phyloP scores from a whole-genome alignment of 306 rosid species.

The Sechiopsis laciniata region DNA sequence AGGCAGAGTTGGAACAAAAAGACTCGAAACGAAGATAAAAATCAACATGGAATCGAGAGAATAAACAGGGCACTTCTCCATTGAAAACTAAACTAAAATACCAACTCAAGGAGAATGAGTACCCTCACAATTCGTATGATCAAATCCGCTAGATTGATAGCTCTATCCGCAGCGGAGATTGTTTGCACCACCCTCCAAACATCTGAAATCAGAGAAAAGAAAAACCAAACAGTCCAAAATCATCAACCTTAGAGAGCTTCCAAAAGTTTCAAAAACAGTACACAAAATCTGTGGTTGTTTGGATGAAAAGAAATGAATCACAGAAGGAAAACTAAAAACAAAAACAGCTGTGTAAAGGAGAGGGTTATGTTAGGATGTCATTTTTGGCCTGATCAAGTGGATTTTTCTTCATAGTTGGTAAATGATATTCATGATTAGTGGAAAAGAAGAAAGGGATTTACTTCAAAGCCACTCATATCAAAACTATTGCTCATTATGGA shows the following conservation, averaged over 20 bases:
- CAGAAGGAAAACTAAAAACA: constrained; percentile 6
- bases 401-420: constrained; percentile 11
- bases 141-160: constrained; percentile 8
- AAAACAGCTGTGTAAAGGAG: constrained; percentile 7
- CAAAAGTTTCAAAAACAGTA: background rate
- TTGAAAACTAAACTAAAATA: constrained; percentile 5
- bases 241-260: constrained; percentile 12
- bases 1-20: constrained; percentile 40
- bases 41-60: constrained; percentile 24
- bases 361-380: constrained; percentile 12
- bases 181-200: constrained; percentile 15
- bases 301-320: constrained; percentile 12
- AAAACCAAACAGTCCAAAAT: background rate
- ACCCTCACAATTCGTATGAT: background rate
- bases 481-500: constrained; percentile 21
- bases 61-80: constrained; percentile 10
- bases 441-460: constrained; percentile 18
- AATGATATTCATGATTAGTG: constrained; percentile 19
- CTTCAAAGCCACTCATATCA: constrained; percentile 22
- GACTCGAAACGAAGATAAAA: constrained; percentile 23
- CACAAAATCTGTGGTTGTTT: constrained; percentile 9
- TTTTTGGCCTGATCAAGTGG: constrained; percentile 8
- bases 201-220: constrained; percentile 10
- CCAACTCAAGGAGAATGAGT: background rate
- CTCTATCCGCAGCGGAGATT: background rate